Evolutionary conservation across 129 eudicot genomes (phyloP).

Genomic region (Logfia minima): DNA sequence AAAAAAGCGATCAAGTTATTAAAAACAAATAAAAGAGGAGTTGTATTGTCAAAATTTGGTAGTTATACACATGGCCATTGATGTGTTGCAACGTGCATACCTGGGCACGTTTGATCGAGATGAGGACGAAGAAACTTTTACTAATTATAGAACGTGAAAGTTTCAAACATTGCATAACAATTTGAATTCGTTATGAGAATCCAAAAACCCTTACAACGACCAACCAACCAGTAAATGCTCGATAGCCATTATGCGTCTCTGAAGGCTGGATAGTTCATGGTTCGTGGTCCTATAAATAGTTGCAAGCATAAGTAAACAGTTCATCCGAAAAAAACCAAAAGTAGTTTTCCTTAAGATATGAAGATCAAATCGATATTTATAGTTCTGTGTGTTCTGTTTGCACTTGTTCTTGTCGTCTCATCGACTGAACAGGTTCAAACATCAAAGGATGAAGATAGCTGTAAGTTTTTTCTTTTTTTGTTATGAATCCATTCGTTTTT

Average conservation of each 20-base stretch:
- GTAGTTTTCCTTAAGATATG: constrained; percentile 16
- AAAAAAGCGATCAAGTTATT: too few relatives aligned
- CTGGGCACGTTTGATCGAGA: neutral
- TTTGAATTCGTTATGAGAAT: constrained; percentile 21
- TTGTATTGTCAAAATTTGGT: neutral
- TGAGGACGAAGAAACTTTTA: neutral
- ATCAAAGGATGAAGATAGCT: constrained; percentile 6
- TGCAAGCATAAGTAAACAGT: neutral
- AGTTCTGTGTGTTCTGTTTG: constrained; percentile 26
- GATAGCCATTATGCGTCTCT: neutral
- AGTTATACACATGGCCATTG: neutral
- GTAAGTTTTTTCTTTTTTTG: neutral
- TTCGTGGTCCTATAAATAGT: constrained; percentile 20
- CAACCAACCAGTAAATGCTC: constrained; percentile 18
- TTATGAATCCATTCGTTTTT: neutral
- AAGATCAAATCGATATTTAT: constrained; percentile 24
- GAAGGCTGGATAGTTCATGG: neutral
- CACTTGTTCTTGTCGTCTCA: constrained; percentile 28
- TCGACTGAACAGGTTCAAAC: constrained; percentile 19
- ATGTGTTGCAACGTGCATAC: constrained; percentile 3
- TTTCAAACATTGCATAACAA: constrained; percentile 20
- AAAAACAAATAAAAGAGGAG: too few relatives aligned
- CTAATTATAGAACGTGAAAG: constrained; percentile 14
- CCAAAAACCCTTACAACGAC: constrained; percentile 25
- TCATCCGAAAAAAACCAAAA: neutral